Evolutionary conservation across 2,329 filamentous ascomycete species (phyloP), one percentile per base, ranked within the genome.

Genomic region (Ophiosphaerella korrae): DNA sequence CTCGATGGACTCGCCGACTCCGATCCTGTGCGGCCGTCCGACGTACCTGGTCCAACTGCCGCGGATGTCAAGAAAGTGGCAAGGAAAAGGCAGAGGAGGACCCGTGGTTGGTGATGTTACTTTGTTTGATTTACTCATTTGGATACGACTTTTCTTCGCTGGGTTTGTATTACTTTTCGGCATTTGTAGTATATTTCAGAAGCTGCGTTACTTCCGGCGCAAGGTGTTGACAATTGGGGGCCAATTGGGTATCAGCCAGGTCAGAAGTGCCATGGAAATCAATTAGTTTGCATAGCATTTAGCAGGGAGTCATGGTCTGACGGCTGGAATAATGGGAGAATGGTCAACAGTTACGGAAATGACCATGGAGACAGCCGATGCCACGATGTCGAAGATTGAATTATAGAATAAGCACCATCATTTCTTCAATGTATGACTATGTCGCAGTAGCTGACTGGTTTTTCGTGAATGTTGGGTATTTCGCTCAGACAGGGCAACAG

Each of bases 1-100:
- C 79, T 96, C 50, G 87, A 89, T 64, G 90, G 88, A 14, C 63
- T 75, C 23, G 72, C 71, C 32, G 70, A 68, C 41, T 62, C 68
- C 7, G 71, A 73, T 42, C 64, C 69, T 33, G 31, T 68, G 9
- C 54, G 61, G 13, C 64, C 65, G 21, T 47, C 50, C n/a, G 68
- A 68, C 44, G 57, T 55, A 26, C 58, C 63, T 9, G 67, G 62
- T 36, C 50, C 60, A 14, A 60, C 55, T 29, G 64, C 63, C 26
- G 64, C 62, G 9, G 57, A 62, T 11, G 57, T 64, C 14, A 65
- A 66, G 42, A 70, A 67, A 50, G 66, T 60, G 14, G 58, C 60
- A 7, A 62, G 63, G 29, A 71, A 68, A 47, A 64, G 63, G 55
- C 68, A 70, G 58, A 71, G 60, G 50, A 54, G 62, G 37, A 60